phyloP scores from a whole-genome alignment of 225 moss, liverwort and hornwort species.

The Marchantia paleacea region DNA sequence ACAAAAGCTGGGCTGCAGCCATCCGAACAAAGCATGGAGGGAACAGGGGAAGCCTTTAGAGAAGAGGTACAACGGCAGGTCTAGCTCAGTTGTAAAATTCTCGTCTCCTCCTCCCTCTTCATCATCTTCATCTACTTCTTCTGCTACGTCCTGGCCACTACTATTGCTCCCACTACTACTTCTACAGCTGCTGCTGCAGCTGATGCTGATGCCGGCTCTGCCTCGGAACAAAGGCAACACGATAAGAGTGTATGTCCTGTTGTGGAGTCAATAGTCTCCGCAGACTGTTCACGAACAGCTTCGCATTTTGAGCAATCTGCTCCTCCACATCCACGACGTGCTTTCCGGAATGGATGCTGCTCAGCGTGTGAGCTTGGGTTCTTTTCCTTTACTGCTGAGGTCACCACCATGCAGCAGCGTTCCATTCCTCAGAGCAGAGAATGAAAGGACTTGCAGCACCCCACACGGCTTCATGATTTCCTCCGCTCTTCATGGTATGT shows the following conservation, averaged over 20 bases:
- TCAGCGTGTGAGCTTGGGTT: not conserved
- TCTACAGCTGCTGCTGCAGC: not conserved
- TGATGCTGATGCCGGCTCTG: too few relatives aligned
- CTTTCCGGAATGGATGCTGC: not conserved
- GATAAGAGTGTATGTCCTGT: not conserved
- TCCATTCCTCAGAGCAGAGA: not conserved
- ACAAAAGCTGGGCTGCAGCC: too few relatives aligned
- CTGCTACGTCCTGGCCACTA: not conserved
- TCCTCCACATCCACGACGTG: not conserved
- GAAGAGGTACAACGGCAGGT: too few relatives aligned
- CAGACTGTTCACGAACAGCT: not conserved
- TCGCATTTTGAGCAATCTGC: not conserved
- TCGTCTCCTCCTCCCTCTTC: too few relatives aligned
- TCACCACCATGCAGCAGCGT: not conserved
- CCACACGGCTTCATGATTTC: not conserved
- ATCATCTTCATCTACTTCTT: not conserved
- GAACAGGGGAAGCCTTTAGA: too few relatives aligned
- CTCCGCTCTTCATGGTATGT: not conserved
- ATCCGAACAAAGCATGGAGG: too few relatives aligned
- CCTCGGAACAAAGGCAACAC: not conserved
- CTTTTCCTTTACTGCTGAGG: not conserved
- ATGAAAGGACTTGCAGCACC: not conserved
- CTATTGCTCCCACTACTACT: not conserved
- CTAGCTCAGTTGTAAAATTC: too few relatives aligned
- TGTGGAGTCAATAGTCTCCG: not conserved